These are phyloP conservation scores for Phoenix roebelenii DNA, from an alignment of 176 grass and related monocot genomes.

Conservation along the genomic window DNA sequence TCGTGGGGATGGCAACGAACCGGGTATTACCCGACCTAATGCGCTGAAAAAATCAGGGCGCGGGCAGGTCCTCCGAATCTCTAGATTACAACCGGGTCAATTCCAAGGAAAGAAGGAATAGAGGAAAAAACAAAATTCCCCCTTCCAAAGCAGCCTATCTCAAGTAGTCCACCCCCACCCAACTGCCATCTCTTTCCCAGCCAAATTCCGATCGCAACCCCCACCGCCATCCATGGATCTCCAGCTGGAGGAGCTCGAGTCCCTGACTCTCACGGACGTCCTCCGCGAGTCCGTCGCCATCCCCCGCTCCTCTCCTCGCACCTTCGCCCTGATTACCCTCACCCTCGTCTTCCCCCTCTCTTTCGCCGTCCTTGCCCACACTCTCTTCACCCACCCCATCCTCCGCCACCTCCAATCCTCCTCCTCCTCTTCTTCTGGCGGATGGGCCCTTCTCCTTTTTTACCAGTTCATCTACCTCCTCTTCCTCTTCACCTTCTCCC, in stretches of 20 bases:
- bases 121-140: too few relatives aligned
- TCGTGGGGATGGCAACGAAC: too few relatives aligned
- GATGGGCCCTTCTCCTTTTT: slow-evolving; percentile 53
- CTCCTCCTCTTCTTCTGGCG: slow-evolving; percentile 8
- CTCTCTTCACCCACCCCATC: slow-evolving; percentile 15
- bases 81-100: too few relatives aligned
- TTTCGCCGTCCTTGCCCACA: slow-evolving; percentile 69
- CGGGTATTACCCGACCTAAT: too few relatives aligned
- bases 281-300: slow-evolving; percentile 55
- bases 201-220: too few relatives aligned
- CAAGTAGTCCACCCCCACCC: too few relatives aligned
- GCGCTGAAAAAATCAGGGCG: too few relatives aligned
- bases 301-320: slow-evolving; percentile 53
- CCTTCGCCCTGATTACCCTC: slow-evolving; percentile 67
- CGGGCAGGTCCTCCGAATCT: too few relatives aligned
- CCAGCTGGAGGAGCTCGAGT: slow-evolving; percentile 37
- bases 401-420: slow-evolving; percentile 38
- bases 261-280: slow-evolving; percentile 46
- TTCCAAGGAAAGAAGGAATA: too few relatives aligned
- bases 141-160: too few relatives aligned
- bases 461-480: slow-evolving; percentile 78
- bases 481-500: slow-evolving; percentile 92
- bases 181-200: too few relatives aligned
- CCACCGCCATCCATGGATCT: slow-evolving; percentile 27
- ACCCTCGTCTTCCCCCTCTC: slow-evolving; percentile 91